Evolutionary conservation across 78 protist genomes (phyloP).

Genomic region (Mastigamoeba balamuthi): DNA sequence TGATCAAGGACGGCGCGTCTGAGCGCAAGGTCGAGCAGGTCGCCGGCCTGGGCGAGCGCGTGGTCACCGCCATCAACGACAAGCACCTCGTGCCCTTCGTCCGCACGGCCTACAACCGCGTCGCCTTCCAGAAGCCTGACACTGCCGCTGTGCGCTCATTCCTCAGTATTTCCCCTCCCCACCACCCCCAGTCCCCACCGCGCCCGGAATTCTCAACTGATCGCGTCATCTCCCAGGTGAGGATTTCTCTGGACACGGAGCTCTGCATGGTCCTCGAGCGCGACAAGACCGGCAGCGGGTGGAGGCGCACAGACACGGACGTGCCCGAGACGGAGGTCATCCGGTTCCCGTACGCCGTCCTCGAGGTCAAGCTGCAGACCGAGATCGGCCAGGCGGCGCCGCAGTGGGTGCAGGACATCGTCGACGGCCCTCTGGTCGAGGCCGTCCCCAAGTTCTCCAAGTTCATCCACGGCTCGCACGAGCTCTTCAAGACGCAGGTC

Average conservation of each 20-base stretch:
- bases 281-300: background rate
- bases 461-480: conserved; percentile 21
- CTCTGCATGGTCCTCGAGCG: conserved; percentile 5
- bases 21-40: conserved; percentile 4
- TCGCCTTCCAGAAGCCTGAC: conserved; percentile 28
- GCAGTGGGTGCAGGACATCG: conserved; percentile 14
- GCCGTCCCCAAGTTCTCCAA: conserved; percentile 16
- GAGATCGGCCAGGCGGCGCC: conserved; percentile 7
- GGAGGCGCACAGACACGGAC: conserved; percentile 1
- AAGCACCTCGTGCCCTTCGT: conserved; percentile 8
- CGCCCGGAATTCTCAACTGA: background rate
- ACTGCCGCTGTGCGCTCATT: too few species aligned
- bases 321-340: background rate
- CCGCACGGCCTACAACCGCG: conserved; percentile 27
- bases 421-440: conserved; percentile 1
- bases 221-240: background rate
- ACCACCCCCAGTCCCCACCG: too few species aligned
- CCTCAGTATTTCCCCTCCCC: too few species aligned
- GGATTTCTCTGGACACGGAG: conserved; percentile 28
- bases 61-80: background rate
- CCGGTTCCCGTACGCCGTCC: too few species aligned
- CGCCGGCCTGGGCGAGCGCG: background rate
- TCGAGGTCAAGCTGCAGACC: conserved; percentile 36
- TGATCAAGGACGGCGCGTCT: background rate
- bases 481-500: background rate